phyloP scores from a whole-genome alignment of 148 eudicot species.

The Rhododendron williamsianum region DNA sequence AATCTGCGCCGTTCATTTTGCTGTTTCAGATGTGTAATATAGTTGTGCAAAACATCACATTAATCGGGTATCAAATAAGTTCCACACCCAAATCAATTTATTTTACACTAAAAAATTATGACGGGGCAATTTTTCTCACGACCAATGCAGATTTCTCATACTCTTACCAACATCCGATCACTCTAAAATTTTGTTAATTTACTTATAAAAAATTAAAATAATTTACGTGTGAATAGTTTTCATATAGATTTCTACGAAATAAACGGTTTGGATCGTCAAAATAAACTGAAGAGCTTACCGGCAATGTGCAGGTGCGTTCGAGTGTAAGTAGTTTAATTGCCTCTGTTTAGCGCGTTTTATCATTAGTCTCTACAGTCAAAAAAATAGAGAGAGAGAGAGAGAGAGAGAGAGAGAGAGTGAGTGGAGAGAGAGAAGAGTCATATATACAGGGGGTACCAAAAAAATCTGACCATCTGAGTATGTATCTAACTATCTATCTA shows the following conservation, averaged over 20 bases:
- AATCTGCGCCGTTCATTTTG: neutral
- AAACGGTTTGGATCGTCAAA: neutral
- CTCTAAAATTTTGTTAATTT: neutral
- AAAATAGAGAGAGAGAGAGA: neutral
- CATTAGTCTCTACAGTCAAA: neutral
- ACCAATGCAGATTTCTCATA: neutral
- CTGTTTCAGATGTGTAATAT: neutral
- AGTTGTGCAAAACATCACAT: neutral
- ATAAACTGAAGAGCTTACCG: neutral
- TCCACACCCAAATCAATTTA: neutral
- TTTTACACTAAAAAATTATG: neutral
- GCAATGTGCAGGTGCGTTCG: neutral
- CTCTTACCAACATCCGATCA: neutral
- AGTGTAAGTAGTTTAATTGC: neutral
- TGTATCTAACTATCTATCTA: slow-evolving; percentile 2
- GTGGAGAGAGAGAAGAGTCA: neutral
- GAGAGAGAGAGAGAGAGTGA: slow-evolving; percentile 2
- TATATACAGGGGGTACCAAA: neutral
- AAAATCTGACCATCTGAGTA: neutral
- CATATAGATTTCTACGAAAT: neutral
- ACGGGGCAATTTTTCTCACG: neutral
- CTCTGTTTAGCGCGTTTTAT: neutral
- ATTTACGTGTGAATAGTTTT: neutral
- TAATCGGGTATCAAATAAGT: neutral
- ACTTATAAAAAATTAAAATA: neutral